A percentile compares a stretch with the other conserved stretches of the same genome.
Evolutionary conservation across 352 stramenopile genomes (phyloP).

Genomic region (Globisporangium paroecandrum): DNA sequence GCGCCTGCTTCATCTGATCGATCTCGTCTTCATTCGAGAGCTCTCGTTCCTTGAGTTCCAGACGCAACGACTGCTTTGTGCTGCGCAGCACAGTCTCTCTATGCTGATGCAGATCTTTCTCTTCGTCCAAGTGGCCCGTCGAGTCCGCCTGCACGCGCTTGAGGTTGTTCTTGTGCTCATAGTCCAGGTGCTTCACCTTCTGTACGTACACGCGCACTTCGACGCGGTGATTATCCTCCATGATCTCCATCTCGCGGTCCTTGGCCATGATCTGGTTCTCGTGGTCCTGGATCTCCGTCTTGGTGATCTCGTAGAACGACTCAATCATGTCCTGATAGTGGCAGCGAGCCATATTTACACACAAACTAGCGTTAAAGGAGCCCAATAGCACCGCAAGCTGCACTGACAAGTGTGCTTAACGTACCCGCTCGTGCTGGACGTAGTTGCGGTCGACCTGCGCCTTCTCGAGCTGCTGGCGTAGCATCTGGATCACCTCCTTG

Average conservation of each 20-base stretch:
- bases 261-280: conserved; percentile 91
- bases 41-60: conserved; percentile 82
- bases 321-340: conserved; percentile 89
- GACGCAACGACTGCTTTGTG: conserved; percentile 70
- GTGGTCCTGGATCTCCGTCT: conserved; percentile 88
- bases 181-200: conserved; percentile 95
- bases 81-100: conserved; percentile 60
- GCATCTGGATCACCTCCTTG: conserved; percentile 91
- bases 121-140: conserved; percentile 64
- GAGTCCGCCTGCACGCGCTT: conserved; percentile 79
- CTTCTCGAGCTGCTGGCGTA: conserved; percentile 90
- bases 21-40: conserved; percentile 88
- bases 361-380: too few relatives aligned
- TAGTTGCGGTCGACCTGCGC: conserved; percentile 92
- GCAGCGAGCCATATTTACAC: neutral
- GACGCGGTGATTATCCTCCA: conserved; percentile 94
- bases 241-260: conserved; percentile 94
- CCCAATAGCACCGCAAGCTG: too few relatives aligned
- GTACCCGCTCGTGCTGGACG: conserved; percentile 90
- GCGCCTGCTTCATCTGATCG: conserved; percentile 86
- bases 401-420: too few relatives aligned
- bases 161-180: conserved; percentile 93
- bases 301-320: conserved; percentile 94
- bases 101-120: conserved; percentile 66
- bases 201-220: conserved; percentile 92